These are phyloP conservation scores for Colletotrichum orbiculare DNA, from an alignment of 2,329 filamentous ascomycete species.

Conservation along the genomic window DNA sequence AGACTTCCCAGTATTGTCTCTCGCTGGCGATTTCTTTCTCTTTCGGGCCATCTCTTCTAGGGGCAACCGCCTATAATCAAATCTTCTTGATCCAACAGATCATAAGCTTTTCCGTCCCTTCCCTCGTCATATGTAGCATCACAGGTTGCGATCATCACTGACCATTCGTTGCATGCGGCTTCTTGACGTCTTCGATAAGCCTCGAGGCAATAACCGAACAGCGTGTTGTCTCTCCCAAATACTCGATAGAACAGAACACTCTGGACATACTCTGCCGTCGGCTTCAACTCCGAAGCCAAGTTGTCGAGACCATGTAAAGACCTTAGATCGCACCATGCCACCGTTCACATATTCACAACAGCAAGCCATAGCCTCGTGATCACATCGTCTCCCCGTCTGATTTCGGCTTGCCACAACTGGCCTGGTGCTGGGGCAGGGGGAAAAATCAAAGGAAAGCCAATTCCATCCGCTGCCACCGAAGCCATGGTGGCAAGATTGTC, in stretches of 20 bases:
- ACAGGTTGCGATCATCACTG: no score
- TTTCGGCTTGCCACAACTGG: no score
- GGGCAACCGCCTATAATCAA: slow-evolving; percentile 5
- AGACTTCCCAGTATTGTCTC: not conserved
- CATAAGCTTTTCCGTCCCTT: slow-evolving; percentile 2
- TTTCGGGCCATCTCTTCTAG: slow-evolving; percentile 14
- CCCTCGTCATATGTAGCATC: no score
- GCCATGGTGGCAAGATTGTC: slow-evolving; percentile 20
- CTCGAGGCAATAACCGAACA: no score
- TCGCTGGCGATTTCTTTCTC: no score
- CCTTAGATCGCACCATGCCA: not conserved
- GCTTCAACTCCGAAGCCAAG: not conserved
- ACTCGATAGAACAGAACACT: no score
- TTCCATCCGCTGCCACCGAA: slow-evolving; percentile 17
- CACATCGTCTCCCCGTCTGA: no score
- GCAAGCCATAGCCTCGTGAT: slow-evolving; percentile 24
- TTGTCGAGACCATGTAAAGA: not conserved
- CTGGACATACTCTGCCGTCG: no score
- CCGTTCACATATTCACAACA: slow-evolving; percentile 19
- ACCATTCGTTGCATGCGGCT: slow-evolving; percentile 11
- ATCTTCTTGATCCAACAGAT: slow-evolving; percentile 10
- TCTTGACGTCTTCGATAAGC: slow-evolving; percentile 2
- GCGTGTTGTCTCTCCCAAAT: no score
- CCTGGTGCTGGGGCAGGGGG: no score
- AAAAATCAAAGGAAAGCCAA: not conserved